A percentile compares a stretch with the other conserved stretches of the same genome.
phyloP scores from a whole-genome alignment of 2,329 filamentous ascomycete genomes.

The Claviceps africana region DNA sequence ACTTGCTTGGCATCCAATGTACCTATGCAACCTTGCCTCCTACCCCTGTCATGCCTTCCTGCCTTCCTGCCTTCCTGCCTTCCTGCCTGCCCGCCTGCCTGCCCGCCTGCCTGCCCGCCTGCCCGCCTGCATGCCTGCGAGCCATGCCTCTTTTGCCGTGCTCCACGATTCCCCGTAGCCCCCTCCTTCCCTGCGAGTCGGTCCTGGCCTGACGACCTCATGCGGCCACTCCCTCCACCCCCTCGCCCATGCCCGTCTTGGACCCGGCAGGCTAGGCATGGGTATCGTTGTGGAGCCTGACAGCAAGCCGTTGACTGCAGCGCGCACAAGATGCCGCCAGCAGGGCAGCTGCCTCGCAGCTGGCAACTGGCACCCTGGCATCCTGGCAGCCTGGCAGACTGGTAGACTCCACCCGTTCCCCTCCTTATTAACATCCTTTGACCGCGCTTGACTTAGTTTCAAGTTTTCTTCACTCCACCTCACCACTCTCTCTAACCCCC shows the following conservation, averaged over 20 bases:
- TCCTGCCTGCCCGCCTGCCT: no score
- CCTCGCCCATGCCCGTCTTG: no score
- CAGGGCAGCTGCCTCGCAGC: background rate
- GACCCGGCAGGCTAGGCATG: background rate
- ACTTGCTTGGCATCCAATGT: background rate
- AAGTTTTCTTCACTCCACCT: background rate
- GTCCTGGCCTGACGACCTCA: background rate
- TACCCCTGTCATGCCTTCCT: background rate
- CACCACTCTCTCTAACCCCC: background rate
- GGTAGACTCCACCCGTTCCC: background rate
- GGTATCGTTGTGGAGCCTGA: background rate
- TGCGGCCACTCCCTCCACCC: background rate
- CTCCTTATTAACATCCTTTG: conserved; percentile 4
- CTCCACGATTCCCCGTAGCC: background rate
- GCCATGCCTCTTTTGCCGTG: background rate
- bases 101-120: no score
- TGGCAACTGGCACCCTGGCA: background rate
- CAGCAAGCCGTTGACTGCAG: background rate
- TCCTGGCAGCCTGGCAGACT: background rate
- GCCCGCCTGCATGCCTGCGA: background rate
- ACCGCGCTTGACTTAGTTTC: background rate
- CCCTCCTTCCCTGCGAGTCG: background rate
- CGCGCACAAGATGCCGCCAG: background rate
- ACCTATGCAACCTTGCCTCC: background rate
- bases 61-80: no score